Base-by-base conservation (phyloP, 192 early-diverging fungal species). In the Phlyctochytrium bullatum region DNA sequence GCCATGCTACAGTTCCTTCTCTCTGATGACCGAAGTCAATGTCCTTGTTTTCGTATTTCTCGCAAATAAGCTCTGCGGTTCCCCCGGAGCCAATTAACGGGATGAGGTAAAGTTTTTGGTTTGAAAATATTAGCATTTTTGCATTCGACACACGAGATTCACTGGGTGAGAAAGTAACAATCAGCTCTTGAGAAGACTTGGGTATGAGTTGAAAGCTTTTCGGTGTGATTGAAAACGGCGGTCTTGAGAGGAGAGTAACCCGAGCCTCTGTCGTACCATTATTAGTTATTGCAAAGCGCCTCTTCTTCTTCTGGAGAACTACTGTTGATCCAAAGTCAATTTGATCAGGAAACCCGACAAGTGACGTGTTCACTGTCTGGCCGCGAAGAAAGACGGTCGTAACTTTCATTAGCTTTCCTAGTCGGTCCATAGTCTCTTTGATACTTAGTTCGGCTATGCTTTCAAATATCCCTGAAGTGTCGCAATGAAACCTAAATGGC, bases 261-360 rank as follows among this genome's bases (percentile, higher is more conserved):
- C 71, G 71, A 0, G 76, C 66, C 28, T 83, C 83, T 6, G 72
- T 68, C 1, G 75, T 73, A 0, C 85, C 85, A 65, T 70, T 80
- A 71, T 87, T 87, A 6, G 63, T 69, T 3, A 87, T 28, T 12
- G 70, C 74, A 34, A 84, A 76, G 28, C n/a, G 59, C 29, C 68
- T 69, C 24, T 36, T 20, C 50, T 78, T 76, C 27, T 63, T 73
- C 28, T 80, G 61, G 61, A 71, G 72, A 2, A 83, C 82, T 0
- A 87, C 76, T 31, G 79, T 77, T 61, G 75, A 81, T 14, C 80
- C 81, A 75, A 85, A 87, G 30, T 87, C 83, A n/a, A 85, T 24
- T 2, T 68, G 36, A 29, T 87, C 85, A 30, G 85, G 85, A 20
- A 85, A 67, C 3, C 83, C 83, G 4, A 65, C 33, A 25, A 87